These are phyloP conservation scores for Orbilia blumenaviensis DNA, from an alignment of 2,329 filamentous ascomycete genomes.

Conservation along the genomic window DNA sequence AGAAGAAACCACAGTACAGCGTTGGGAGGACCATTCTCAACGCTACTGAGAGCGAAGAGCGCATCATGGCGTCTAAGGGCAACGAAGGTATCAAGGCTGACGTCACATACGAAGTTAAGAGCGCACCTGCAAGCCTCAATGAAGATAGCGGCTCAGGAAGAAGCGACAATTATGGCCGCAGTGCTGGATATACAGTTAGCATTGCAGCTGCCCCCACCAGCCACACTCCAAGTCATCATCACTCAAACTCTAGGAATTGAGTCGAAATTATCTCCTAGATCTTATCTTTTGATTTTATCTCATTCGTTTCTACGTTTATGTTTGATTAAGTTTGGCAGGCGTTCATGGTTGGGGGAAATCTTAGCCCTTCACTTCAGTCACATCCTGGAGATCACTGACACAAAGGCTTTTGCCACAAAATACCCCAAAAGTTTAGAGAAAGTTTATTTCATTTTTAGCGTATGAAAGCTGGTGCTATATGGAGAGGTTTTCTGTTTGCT, in stretches of 20 bases:
- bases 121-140: slow-evolving; percentile 38
- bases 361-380: slow-evolving; percentile 8
- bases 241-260: slow-evolving; percentile 10
- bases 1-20: slow-evolving; percentile 50
- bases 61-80: slow-evolving; percentile 42
- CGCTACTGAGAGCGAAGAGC: slow-evolving; percentile 52
- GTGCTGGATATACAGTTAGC: slow-evolving; percentile 46
- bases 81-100: slow-evolving; percentile 48
- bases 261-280: background rate
- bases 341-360: slow-evolving; percentile 35
- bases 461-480: slow-evolving; percentile 9
- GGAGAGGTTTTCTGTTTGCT: background rate
- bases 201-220: slow-evolving; percentile 24
- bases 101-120: slow-evolving; percentile 48
- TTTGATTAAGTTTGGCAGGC: slow-evolving; percentile 17
- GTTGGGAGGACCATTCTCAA: slow-evolving; percentile 47
- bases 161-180: slow-evolving; percentile 28
- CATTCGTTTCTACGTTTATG: slow-evolving; percentile 1
- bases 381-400: slow-evolving; percentile 49
- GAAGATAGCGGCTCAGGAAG: slow-evolving; percentile 14
- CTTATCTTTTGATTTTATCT: slow-evolving; percentile 1
- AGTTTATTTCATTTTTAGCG: background rate
- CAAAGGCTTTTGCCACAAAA: slow-evolving; percentile 6
- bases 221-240: background rate
- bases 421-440: slow-evolving; percentile 34